Evolutionary conservation across 2,329 filamentous ascomycete species (phyloP), one percentile per base, ranked within the genome.

Genomic region (Xylaria sp.): DNA sequence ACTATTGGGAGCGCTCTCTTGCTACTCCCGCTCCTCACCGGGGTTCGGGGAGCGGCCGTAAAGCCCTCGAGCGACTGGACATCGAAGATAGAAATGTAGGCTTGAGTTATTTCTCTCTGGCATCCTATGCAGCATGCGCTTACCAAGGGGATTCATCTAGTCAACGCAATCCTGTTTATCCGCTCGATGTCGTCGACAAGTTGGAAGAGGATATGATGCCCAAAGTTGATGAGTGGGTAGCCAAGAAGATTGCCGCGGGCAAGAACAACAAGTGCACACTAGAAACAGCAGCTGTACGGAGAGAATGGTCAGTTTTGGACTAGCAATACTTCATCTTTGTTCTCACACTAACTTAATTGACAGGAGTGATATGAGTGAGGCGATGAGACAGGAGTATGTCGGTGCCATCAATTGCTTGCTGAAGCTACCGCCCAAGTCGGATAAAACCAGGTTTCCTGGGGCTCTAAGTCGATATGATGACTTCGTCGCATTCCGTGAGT

Each of bases 391-490:
- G 48, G 76, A 77, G 39, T 78, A 79, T 61, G 68, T 72, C 56
- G 73, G 65, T 24, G 75, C 78, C 2, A 73, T 78, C 2, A 68
- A 61, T 11, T 79, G 78, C 55, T 66, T 79, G 51, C 72, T 71
- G 71, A 74, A 75, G 54, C 61, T 73, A 21, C 76, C 77, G 7
- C 71, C 77, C 5, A 75, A 71, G 53, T 67, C 70, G 0, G 71
- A 75, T 12, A 68, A 63, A 12, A 64, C 47, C 4, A 75, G 64
- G 54, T 77, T 76, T 34, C 76, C 76, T 1, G 78, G 78, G 21
- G 77, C 76, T 12, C 55, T 73, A 42, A 76, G 70, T 51, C 75
- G 78, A 27, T 79, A 69, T 24, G 78, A 79, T 36, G 78, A 79
- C 50, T 79, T 79, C 47, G 72, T 77, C 9, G 75, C 69, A 12